Base-by-base conservation (phyloP, 345 rosid species). In the Lepidium didymum region DNA sequence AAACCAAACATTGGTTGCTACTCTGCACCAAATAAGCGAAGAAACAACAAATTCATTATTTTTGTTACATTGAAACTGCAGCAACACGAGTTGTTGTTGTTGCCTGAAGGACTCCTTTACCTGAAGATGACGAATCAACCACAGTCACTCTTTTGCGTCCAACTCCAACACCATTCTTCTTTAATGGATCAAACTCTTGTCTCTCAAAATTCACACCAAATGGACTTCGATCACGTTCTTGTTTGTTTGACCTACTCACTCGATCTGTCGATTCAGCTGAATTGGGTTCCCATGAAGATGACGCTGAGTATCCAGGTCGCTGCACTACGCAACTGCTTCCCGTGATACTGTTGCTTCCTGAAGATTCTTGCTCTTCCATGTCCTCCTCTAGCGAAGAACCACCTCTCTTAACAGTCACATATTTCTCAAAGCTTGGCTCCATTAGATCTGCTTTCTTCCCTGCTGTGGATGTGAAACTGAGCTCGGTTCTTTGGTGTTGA, bases 371-470 rank as follows among this genome's bases (percentile, higher is more conserved):
- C 38, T 77, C 92, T 54, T 87, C 97, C 82, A 77, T 78, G 12
- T 92, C 96, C 33, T 71, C 96, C 33, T 71, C 83, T 19, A 71
- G 74, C 4, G 73, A 43, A 27, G 70, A 50, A 52, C 83, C 83
- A 0, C 87, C 97, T 60, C 95, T 81, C 75, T 80, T 85, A 57
- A 87, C 78, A 2, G 96, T 93, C 52, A 93, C 96, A 59, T 93
- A 93, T 73, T 85, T 90, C 75, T 88, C 92, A 49, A 90, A 81
- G 54, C 95, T 93, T 11, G 97, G 99, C 73, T 88, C 91, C 83
- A 78, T 80, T 33, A 90, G 45, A 64, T 93, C 92, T 68, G 88
- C 81, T 76, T 74, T 80, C 86, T 74, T 81, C 46, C 49, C 82
- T 51, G 55, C 72, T 18, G 67, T 61, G 1, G 49, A 33, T 14